These are phyloP conservation scores for Oenanthe javanica DNA, from an alignment of 140 eudicot species.

Conservation along the genomic window DNA sequence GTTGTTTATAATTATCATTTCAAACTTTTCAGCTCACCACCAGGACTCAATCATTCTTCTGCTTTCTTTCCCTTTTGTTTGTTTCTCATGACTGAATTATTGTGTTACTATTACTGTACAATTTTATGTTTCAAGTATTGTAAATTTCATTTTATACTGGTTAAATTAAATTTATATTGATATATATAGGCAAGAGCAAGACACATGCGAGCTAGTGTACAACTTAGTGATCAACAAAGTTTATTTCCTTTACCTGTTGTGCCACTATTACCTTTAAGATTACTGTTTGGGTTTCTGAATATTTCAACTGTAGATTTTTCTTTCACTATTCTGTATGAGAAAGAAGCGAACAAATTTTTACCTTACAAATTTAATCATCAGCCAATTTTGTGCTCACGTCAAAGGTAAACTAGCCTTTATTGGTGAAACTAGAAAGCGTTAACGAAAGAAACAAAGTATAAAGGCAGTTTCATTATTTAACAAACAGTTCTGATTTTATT, in stretches of 20 bases:
- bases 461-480: too few relatives aligned
- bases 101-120: neutral
- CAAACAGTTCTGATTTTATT: too few relatives aligned
- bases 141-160: too few relatives aligned
- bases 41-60: neutral
- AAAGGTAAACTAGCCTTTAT: too few relatives aligned
- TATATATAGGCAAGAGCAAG: too few relatives aligned
- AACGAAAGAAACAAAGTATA: too few relatives aligned
- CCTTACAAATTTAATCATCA: too few relatives aligned
- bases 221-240: neutral
- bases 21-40: constrained; percentile 7
- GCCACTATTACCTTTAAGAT: neutral
- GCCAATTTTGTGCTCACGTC: too few relatives aligned
- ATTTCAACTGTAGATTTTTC: neutral
- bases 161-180: too few relatives aligned
- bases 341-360: too few relatives aligned
- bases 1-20: neutral
- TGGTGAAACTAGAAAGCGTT: too few relatives aligned
- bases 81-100: neutral
- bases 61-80: constrained; percentile 1
- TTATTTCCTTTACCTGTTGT: neutral
- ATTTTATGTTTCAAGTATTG: neutral
- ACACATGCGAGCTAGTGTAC: neutral
- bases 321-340: too few relatives aligned
- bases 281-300: neutral